Percentiles rank a stretch among this genome's conserved stretches.
Evolutionary conservation across 2,329 filamentous ascomycete species (phyloP).

Genomic region (Mycogone perniciosa): DNA sequence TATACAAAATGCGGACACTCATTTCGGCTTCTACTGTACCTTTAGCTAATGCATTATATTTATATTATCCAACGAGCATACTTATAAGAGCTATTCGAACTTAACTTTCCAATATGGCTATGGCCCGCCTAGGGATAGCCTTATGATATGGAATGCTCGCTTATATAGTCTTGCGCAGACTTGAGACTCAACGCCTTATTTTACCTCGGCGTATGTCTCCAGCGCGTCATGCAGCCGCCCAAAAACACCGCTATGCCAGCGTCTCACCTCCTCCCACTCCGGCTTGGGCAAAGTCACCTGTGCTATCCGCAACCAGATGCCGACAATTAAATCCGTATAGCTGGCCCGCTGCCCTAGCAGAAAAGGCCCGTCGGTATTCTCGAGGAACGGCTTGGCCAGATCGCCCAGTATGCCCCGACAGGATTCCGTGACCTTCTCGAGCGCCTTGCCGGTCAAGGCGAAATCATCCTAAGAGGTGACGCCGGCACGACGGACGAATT

Average conservation of each 20-base stretch:
- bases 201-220: slow-evolving; percentile 28
- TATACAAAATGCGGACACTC: too few species aligned
- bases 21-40: too few species aligned
- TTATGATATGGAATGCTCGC: neutral
- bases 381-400: slow-evolving; percentile 35
- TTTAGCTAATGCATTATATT: too few species aligned
- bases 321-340: slow-evolving; percentile 53
- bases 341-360: slow-evolving; percentile 37
- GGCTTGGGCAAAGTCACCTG: slow-evolving; percentile 30
- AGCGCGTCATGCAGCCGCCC: slow-evolving; percentile 43
- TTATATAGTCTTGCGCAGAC: neutral
- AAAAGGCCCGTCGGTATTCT: slow-evolving; percentile 39
- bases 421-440: slow-evolving; percentile 31
- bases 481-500: slow-evolving; percentile 43
- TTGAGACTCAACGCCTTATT: slow-evolving; percentile 13
- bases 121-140: too few species aligned
- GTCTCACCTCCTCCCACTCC: slow-evolving; percentile 42
- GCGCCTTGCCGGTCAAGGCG: slow-evolving; percentile 29
- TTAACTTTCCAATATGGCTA: too few species aligned
- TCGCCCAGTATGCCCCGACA: slow-evolving; percentile 36
- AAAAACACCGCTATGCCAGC: slow-evolving; percentile 47
- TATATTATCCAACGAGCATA: too few species aligned
- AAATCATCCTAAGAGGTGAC: slow-evolving; percentile 40
- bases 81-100: too few species aligned
- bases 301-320: slow-evolving; percentile 48